Evolutionary conservation across 441 rosid species (phyloP).

Genomic region (Jatropha podagrica): DNA sequence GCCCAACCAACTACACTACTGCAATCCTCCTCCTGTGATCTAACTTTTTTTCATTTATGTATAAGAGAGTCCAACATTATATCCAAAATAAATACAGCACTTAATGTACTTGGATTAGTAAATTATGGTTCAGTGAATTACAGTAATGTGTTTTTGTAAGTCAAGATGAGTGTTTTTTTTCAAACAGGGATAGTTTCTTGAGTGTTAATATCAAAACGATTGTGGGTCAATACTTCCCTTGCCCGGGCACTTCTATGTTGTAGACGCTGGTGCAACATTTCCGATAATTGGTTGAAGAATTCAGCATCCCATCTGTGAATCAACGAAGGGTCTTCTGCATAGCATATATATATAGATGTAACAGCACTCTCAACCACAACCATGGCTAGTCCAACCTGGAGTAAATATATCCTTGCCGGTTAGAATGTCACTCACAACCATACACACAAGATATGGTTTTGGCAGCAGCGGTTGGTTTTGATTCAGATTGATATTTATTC

Average conservation of each 20-base stretch:
- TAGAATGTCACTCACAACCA: not conserved
- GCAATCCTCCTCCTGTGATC: not conserved
- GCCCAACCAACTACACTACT: too few relatives aligned
- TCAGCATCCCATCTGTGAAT: constrained; percentile 89
- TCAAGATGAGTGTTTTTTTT: constrained; percentile 1
- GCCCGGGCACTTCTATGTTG: constrained; percentile 76
- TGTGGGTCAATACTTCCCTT: constrained; percentile 48
- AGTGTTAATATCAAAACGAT: constrained; percentile 35
- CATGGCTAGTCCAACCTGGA: constrained; percentile 87
- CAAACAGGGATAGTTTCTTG: constrained; percentile 37
- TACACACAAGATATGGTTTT: not conserved
- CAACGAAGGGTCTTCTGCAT: constrained; percentile 83
- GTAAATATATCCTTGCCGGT: constrained; percentile 3
- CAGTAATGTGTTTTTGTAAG: not conserved
- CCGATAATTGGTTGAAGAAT: constrained; percentile 75
- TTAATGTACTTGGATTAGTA: constrained; percentile 18
- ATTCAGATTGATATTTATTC: not conserved
- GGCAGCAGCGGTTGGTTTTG: not conserved
- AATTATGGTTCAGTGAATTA: constrained; percentile 14
- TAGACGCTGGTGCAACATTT: constrained; percentile 79
- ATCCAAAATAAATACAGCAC: constrained; percentile 22
- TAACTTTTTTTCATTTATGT: not conserved
- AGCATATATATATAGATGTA: constrained; percentile 87
- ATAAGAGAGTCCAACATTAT: not conserved
- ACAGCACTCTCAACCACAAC: constrained; percentile 94